Base-by-base conservation (phyloP, 371 early-diverging fungal genomes). In the Phascolomyces articulosus region DNA sequence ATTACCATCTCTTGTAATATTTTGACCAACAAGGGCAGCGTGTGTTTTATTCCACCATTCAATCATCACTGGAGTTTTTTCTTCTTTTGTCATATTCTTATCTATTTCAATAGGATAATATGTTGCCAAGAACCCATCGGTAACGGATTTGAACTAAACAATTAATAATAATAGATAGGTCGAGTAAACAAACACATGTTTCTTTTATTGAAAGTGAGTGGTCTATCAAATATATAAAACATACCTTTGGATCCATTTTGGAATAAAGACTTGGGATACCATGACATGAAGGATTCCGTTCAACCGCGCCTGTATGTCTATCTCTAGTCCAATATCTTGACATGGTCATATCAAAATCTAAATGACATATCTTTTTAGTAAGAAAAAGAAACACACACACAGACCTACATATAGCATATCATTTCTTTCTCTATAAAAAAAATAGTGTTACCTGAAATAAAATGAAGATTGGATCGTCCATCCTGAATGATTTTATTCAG, bases 331-430 rank as follows among this genome's bases (percentile, higher is more conserved):
- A 88, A 63, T 84, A 85, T 69, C 77, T 74, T 29, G 91, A 89
- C 72, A 93, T 82, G 41, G 93, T 93, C 87, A 88, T 88, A 66
- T 93, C 93, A 67, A 91, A 93, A 71, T 93, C 93, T 80, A 28
- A n/a, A n/a, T n/a, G n/a, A n/a, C 9, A 41, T 40, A n/a, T n/a
- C n/a, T n/a, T n/a, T n/a, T n/a, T n/a, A n/a, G n/a, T n/a, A n/a
- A n/a, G n/a, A n/a, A n/a, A n/a, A n/a, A n/a, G n/a, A n/a, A n/a
- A n/a, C n/a, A n/a, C n/a, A n/a, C n/a, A n/a, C n/a, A n/a, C n/a
- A n/a, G n/a, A n/a, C n/a, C n/a, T n/a, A n/a, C n/a, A n/a, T n/a
- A n/a, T n/a, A n/a, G n/a, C n/a, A n/a, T n/a, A n/a, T n/a, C n/a
- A n/a, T n/a, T n/a, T n/a, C n/a, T n/a, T n/a, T n/a, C n/a, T n/a